These are phyloP conservation scores for Circinella umbellata DNA, from an alignment of 371 early-diverging fungal genomes.

Conservation along the genomic window DNA sequence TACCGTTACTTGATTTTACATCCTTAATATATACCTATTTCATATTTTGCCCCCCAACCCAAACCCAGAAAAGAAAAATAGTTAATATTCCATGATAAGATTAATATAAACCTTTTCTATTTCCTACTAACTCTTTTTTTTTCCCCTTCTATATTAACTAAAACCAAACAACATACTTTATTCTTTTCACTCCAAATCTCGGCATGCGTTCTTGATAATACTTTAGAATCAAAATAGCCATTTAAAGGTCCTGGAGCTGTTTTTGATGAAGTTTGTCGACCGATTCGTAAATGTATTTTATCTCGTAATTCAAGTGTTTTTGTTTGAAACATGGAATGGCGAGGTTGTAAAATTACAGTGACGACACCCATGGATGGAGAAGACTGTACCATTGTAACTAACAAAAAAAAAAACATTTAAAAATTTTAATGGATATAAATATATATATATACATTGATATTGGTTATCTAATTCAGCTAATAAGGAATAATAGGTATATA, in stretches of 20 bases:
- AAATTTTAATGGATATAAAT: too few species aligned
- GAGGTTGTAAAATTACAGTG: constrained; percentile 63
- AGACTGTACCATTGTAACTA: not conserved
- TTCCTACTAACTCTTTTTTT: not conserved
- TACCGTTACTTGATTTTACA: constrained; percentile 85
- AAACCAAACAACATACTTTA: constrained; percentile 49
- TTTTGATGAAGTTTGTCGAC: constrained; percentile 74
- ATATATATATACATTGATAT: too few species aligned
- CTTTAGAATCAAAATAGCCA: constrained; percentile 90
- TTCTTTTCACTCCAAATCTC: constrained; percentile 77
- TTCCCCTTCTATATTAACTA: not conserved
- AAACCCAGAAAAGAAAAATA: too few species aligned
- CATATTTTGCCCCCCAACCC: not conserved
- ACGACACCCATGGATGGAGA: constrained; percentile 1
- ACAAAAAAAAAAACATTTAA: too few species aligned
- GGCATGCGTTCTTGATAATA: constrained; percentile 83
- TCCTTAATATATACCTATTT: constrained; percentile 75
- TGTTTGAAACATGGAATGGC: constrained; percentile 62
- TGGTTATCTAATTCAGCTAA: too few species aligned
- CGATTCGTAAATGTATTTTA: constrained; percentile 65
- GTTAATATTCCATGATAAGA: too few species aligned
- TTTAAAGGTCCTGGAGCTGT: constrained; percentile 69
- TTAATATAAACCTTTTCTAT: too few species aligned
- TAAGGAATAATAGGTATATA: too few species aligned
- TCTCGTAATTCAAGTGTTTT: constrained; percentile 71